phyloP scores from a whole-genome alignment of 2,329 filamentous ascomycete species.

The Beauveria rudraprayagi region DNA sequence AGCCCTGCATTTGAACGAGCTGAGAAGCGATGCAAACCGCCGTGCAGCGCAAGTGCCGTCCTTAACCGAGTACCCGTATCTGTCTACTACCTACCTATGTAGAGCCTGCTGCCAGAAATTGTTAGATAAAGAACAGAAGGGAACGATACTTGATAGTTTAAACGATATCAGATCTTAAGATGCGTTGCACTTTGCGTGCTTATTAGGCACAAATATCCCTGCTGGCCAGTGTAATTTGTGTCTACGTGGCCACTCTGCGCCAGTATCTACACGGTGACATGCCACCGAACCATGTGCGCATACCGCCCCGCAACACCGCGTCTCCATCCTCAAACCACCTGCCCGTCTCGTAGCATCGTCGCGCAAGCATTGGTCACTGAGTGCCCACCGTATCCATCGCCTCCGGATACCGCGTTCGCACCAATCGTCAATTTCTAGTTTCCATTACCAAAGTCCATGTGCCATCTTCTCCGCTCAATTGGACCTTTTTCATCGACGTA shows the following conservation, averaged over 20 bases:
- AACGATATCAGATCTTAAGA: too few species aligned
- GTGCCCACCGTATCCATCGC: not conserved
- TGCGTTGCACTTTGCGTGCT: too few species aligned
- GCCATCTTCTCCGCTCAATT: not conserved
- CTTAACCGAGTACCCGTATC: not conserved
- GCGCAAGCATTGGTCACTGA: slow-evolving; percentile 1
- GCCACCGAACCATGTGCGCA: not conserved
- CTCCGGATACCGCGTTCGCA: not conserved
- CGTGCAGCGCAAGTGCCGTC: not conserved
- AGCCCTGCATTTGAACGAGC: not conserved
- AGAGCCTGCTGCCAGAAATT: not conserved
- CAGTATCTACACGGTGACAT: not conserved
- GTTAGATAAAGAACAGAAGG: not conserved
- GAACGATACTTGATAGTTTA: too few species aligned
- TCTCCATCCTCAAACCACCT: slow-evolving; percentile 2
- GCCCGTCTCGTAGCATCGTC: not conserved
- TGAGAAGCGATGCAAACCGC: not conserved
- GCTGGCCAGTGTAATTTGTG: not conserved
- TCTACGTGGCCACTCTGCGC: too few species aligned
- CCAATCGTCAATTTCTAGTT: not conserved
- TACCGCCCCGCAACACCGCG: slow-evolving; percentile 1
- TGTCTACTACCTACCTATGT: not conserved
- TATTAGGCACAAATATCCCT: not conserved
- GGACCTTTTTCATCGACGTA: not conserved
- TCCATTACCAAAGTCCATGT: slow-evolving; percentile 6